Conservation (phyloP, 768 basidiomycete genomes). For the Austroboletus eburneus region DNA sequence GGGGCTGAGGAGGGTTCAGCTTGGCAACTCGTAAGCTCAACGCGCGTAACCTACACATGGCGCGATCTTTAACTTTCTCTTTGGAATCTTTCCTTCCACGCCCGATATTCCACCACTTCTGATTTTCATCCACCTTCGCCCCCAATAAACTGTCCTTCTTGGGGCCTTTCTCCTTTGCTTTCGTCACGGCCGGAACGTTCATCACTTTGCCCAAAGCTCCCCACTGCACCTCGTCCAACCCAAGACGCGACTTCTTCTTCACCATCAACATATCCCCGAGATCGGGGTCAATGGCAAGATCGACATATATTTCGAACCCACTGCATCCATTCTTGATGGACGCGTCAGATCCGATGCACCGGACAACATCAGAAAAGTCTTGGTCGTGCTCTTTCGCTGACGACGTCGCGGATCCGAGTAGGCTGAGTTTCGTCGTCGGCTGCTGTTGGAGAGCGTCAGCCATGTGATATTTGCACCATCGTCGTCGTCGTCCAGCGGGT, state of each 20-base stretch:
- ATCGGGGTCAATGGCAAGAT: constrained; percentile 60
- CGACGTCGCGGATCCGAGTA: constrained; percentile 34
- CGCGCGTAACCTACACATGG: constrained; percentile 24
- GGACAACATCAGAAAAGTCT: constrained; percentile 60
- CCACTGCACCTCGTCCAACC: constrained; percentile 51
- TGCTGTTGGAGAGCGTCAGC: too few relatives aligned
- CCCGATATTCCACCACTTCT: constrained; percentile 83
- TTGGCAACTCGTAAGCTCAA: background rate
- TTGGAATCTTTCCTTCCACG: constrained; percentile 71
- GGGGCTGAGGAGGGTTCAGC: constrained; percentile 37
- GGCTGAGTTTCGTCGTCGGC: constrained; percentile 55
- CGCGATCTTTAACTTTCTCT: constrained; percentile 40
- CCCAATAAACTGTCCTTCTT: constrained; percentile 33
- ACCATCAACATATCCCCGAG: constrained; percentile 70
- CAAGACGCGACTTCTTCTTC: constrained; percentile 65
- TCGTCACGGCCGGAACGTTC: constrained; percentile 39
- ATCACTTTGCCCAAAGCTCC: constrained; percentile 61
- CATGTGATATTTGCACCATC: too few relatives aligned
- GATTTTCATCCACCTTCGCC: constrained; percentile 44
- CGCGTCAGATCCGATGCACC: constrained; percentile 42
- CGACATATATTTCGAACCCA: constrained; percentile 70
- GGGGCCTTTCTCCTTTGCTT: constrained; percentile 34
- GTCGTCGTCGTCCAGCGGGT: too few relatives aligned
- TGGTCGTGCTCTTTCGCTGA: constrained; percentile 29
- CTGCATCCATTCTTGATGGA: constrained; percentile 30